A percentile compares a stretch with the other conserved stretches of the same genome.
Conservation (phyloP, 192 early-diverging fungal genomes). For the Coemansia interrupta region DNA sequence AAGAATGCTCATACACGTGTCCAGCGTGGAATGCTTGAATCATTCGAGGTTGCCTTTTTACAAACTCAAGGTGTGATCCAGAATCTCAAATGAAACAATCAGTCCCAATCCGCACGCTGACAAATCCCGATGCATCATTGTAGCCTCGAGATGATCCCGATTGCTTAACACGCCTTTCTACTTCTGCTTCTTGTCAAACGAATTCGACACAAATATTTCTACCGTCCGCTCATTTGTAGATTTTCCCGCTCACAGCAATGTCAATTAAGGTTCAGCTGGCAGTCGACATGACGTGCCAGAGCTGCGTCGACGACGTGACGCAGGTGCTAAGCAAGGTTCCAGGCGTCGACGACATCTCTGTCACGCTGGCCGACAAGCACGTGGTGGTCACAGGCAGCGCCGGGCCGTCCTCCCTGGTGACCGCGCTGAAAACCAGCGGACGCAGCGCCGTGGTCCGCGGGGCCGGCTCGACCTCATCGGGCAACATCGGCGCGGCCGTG, state of each 20-base stretch:
- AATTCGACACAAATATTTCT: too few species aligned
- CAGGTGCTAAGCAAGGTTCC: slow-evolving; percentile 55
- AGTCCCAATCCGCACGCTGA: too few species aligned
- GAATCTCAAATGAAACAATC: too few species aligned
- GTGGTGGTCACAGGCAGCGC: slow-evolving; percentile 69
- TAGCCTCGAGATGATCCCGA: too few species aligned
- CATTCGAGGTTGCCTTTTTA: too few species aligned
- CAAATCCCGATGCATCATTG: too few species aligned
- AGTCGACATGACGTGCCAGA: slow-evolving; percentile 81
- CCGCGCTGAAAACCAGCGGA: slow-evolving; percentile 66
- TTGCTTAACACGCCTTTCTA: too few species aligned
- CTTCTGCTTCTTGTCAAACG: too few species aligned
- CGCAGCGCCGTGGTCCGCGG: slow-evolving; percentile 76
- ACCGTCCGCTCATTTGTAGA: too few species aligned
- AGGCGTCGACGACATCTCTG: slow-evolving; percentile 63
- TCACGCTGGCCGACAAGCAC: slow-evolving; percentile 65
- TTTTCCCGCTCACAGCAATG: slow-evolving; percentile 9
- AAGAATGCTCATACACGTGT: too few species aligned
- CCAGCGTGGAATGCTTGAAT: too few species aligned
- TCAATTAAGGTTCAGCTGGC: slow-evolving; percentile 71
- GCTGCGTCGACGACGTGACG: slow-evolving; percentile 67
- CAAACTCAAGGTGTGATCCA: too few species aligned
- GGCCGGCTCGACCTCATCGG: slow-evolving; percentile 56
- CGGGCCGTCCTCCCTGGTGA: slow-evolving; percentile 55
- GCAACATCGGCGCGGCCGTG: slow-evolving; percentile 79